Evolutionary conservation across 495 filamentous ascomycete species (phyloP), one percentile per base, ranked within the genome.

Genomic region (Hypoxylon trugodes): DNA sequence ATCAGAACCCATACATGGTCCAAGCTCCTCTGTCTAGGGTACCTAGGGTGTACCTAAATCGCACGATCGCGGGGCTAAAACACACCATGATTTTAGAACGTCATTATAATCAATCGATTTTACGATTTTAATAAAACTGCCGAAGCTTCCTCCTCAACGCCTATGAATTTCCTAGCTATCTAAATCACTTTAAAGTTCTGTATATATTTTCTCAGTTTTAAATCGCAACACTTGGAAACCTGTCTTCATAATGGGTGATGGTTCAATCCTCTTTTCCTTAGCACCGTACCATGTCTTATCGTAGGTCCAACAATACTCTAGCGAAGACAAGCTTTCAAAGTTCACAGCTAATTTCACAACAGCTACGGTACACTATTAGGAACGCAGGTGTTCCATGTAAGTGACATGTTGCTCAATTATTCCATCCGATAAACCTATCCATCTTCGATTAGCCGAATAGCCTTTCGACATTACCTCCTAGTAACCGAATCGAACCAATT

Each of bases 331-430:
- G 36, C 41, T 54, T 25, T 18, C 32, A 36, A 47, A 15, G 18
- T 21, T 25, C 24, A 13, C 24, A 19, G 42, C 51, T 62, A 56
- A 74, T 26, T 35, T 12, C 26, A 1, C 13, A 35, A 36, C 60
- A 92, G 89, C 71, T 96, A 92, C 74, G 90, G 90, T 36, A 90
- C 89, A 9, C 79, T 95, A 16, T 78, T 95, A 13, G 92, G 92
- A 35, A 86, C 88, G 19, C 84, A 91, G 64, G 79, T 94, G 76
- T 95, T 87, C 77, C 91, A 95, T 74, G 88, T 90, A 76, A 73
- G 71, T 61, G 15, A 12, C 53, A 49, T 36, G 13, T 41, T 13
- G 0, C 10, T 15, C 15, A 16, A 45, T 35, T 37, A 8, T 12
- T 19, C 2, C 4, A 18, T 13, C 37, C 6, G 16, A 10, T 24